Evolutionary conservation across 306 rosid species (phyloP).

Genomic region (Parietaria judaica): DNA sequence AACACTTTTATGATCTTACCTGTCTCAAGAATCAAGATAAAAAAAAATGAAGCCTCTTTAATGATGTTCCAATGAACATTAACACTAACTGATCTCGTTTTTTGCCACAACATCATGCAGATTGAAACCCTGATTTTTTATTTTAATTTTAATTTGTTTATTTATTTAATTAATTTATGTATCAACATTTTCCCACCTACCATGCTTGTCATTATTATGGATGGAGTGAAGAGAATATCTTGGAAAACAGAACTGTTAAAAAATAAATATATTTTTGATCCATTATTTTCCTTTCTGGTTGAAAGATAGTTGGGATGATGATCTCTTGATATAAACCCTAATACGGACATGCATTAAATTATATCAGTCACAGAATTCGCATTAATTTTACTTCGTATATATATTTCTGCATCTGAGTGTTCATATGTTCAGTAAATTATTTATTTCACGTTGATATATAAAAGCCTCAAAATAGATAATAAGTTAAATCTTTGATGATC

Average conservation of each 20-base stretch:
- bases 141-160: not conserved
- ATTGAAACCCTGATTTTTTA: conserved; percentile 3
- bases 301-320: conserved; percentile 3
- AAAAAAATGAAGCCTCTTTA: not conserved
- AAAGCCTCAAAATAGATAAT: not conserved
- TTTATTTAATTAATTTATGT: not conserved
- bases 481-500: not conserved
- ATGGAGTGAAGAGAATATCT: conserved; percentile 1
- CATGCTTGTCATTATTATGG: conserved; percentile 19
- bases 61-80: not conserved
- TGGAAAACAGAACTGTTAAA: conserved; percentile 7
- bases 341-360: not conserved
- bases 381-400: not conserved
- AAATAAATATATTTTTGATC: not conserved
- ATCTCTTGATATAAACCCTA: conserved; percentile 2
- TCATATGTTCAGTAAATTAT: no score
- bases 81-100: conserved; percentile 6
- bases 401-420: no score
- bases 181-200: not conserved
- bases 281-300: not conserved
- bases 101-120: conserved; percentile 14
- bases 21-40: conserved; percentile 9
- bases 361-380: not conserved
- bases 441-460: not conserved
- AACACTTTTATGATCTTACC: conserved; percentile 36